Evolutionary conservation across 345 rosid species (phyloP).

Genomic region (Salix arbutifolia): DNA sequence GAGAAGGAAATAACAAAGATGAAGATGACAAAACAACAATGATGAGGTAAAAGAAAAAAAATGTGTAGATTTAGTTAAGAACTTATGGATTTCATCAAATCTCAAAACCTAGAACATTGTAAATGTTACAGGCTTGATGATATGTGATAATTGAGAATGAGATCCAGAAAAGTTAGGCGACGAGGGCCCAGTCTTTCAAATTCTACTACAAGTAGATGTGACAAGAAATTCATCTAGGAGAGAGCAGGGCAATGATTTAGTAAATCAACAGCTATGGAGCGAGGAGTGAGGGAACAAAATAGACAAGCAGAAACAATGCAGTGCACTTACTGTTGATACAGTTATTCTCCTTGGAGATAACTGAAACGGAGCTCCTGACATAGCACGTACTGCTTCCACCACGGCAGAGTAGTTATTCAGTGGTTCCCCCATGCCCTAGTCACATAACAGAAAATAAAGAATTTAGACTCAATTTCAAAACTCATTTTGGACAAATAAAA

Average conservation of each 20-base stretch:
- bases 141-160: background rate
- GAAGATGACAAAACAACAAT: background rate
- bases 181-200: background rate
- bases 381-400: conserved; percentile 76
- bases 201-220: background rate
- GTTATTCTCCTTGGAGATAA: conserved; percentile 82
- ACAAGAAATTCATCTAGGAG: background rate
- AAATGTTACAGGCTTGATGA: background rate
- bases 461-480: conserved; percentile 6
- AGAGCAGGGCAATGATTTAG: background rate
- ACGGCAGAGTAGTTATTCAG: conserved; percentile 78
- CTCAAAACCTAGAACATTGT: background rate
- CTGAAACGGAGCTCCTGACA: conserved; percentile 76
- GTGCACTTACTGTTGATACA: conserved; percentile 69
- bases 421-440: conserved; percentile 99
- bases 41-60: background rate
- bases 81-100: background rate
- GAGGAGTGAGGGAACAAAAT: background rate
- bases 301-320: background rate
- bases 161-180: background rate
- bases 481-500: background rate
- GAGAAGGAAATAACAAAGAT: background rate
- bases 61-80: background rate
- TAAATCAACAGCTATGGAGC: background rate
- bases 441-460: conserved; percentile 22